Percentiles rank a stretch among this genome's conserved stretches.
Evolutionary conservation across 768 basidiomycete genomes (phyloP).

Genomic region (Gymnopilus junonius): DNA sequence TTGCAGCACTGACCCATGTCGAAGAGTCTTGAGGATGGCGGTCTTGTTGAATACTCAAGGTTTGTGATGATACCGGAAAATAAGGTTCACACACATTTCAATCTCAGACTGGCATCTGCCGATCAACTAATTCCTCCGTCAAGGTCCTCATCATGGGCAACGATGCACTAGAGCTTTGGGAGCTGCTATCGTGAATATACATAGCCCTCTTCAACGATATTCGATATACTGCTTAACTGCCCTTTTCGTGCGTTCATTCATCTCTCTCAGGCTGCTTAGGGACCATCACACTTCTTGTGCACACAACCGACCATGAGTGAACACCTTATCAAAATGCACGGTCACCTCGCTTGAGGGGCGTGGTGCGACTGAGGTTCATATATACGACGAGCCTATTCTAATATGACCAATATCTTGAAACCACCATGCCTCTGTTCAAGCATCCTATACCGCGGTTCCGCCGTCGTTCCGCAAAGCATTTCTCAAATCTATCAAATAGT

Average conservation of each 20-base stretch:
- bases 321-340: background rate
- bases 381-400: slow-evolving; percentile 2
- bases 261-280: slow-evolving; percentile 35
- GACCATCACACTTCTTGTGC: background rate
- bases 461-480: slow-evolving; percentile 43
- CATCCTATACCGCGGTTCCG: slow-evolving; percentile 39
- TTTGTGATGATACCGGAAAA: slow-evolving; percentile 58
- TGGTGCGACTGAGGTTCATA: slow-evolving; percentile 4
- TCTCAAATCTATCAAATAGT: slow-evolving; percentile 45
- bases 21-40: slow-evolving; percentile 71
- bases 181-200: too few species aligned
- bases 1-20: slow-evolving; percentile 72
- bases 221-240: background rate
- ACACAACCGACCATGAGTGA: background rate
- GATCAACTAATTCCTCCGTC: too few species aligned
- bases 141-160: background rate
- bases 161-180: background rate
- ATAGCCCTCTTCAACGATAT: background rate
- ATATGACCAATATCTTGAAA: background rate
- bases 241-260: background rate
- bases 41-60: slow-evolving; percentile 45
- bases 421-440: slow-evolving; percentile 42
- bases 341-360: slow-evolving; percentile 10
- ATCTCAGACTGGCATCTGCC: slow-evolving; percentile 42
- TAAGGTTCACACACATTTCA: slow-evolving; percentile 47